phyloP scores from a whole-genome alignment of 2,329 filamentous ascomycete species.

The Calonectria naviculata region DNA sequence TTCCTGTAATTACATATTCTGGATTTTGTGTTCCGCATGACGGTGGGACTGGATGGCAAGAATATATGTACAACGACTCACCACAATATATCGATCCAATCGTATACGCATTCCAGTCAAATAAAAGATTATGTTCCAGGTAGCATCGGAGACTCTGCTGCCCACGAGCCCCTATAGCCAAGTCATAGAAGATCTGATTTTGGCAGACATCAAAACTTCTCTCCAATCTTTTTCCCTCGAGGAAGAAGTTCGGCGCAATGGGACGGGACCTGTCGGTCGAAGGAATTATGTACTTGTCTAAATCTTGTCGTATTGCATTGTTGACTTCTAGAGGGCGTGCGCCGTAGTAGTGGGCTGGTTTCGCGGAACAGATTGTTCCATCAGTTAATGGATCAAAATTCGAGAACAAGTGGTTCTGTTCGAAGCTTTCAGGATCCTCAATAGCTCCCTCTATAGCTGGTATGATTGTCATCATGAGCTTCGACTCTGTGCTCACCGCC shows the following conservation, averaged over 20 bases:
- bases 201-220: not conserved
- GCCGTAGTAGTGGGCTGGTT: not conserved
- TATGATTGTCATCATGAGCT: not conserved
- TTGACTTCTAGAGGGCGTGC: not conserved
- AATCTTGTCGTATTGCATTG: not conserved
- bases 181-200: not conserved
- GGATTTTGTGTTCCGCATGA: not conserved
- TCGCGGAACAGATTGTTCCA: not conserved
- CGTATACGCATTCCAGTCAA: not conserved
- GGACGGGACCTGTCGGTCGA: not conserved
- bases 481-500: not conserved
- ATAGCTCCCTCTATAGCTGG: not conserved
- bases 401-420: not conserved
- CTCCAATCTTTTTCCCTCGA: not conserved
- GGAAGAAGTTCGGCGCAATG: not conserved
- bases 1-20: not conserved
- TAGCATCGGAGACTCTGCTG: not conserved
- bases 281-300: not conserved
- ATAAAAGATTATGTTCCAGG: not conserved
- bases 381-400: not conserved
- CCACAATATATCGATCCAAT: not conserved
- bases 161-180: not conserved
- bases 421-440: not conserved
- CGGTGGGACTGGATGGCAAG: not conserved
- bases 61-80: not conserved